phyloP scores from a whole-genome alignment of 805 yeast species.

The Ogataea trehaloabstinens region DNA sequence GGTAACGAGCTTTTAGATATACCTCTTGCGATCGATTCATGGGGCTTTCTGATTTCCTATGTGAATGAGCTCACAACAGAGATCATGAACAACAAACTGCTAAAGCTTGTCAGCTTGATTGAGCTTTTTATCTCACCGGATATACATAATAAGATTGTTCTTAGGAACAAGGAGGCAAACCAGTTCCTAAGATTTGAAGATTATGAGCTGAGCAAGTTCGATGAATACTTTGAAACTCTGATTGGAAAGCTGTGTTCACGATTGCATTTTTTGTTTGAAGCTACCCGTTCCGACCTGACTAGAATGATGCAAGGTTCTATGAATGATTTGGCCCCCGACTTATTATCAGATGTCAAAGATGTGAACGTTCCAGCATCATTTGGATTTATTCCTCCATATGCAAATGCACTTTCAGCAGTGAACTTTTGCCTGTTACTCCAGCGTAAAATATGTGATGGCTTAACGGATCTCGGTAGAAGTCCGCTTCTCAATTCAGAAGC shows the following conservation, averaged over 20 bases:
- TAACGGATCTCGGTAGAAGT: slow-evolving; percentile 39
- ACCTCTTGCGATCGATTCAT: slow-evolving; percentile 56
- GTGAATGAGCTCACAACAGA: slow-evolving; percentile 33
- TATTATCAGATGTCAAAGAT: slow-evolving; percentile 7
- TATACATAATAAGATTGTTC: slow-evolving; percentile 32
- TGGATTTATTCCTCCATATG: slow-evolving; percentile 62
- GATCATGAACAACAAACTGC: slow-evolving; percentile 37
- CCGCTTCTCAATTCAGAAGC: slow-evolving; percentile 36
- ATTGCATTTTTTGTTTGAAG: slow-evolving; percentile 26
- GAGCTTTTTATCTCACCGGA: slow-evolving; percentile 48
- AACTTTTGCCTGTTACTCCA: slow-evolving; percentile 49
- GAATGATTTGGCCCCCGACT: slow-evolving; percentile 2
- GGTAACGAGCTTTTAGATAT: slow-evolving; percentile 38
- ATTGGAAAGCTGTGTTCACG: slow-evolving; percentile 28
- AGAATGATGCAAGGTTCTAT: slow-evolving; percentile 15
- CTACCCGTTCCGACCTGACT: slow-evolving; percentile 39
- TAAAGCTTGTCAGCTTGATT: slow-evolving; percentile 54
- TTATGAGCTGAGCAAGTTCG: slow-evolving; percentile 41
- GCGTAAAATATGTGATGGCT: slow-evolving; percentile 34
- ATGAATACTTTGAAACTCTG: slow-evolving; percentile 26
- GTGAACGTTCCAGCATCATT: slow-evolving; percentile 25
- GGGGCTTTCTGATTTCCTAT: slow-evolving; percentile 50
- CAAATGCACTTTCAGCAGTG: slow-evolving; percentile 61
- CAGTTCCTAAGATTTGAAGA: slow-evolving; percentile 40
- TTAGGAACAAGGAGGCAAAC: slow-evolving; percentile 14